Percentiles rank a stretch among this genome's conserved stretches.
These are phyloP conservation scores for Russula emetica DNA, from an alignment of 768 basidiomycete species.

Conservation along the genomic window DNA sequence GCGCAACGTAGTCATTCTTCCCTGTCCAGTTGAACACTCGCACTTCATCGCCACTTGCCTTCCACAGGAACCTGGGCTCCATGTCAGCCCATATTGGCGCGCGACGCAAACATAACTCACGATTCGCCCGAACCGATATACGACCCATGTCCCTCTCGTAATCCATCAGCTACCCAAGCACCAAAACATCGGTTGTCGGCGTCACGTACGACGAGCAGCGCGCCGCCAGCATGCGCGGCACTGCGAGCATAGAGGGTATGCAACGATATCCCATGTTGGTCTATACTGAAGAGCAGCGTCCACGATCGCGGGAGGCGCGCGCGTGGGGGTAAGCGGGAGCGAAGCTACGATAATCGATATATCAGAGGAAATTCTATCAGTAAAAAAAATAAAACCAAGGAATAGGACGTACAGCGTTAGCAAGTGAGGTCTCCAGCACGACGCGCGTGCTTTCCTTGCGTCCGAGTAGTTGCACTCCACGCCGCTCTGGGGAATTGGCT, in stretches of 20 bases:
- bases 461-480: slow-evolving; percentile 51
- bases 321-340: slow-evolving; percentile 67
- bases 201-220: slow-evolving; percentile 65
- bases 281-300: slow-evolving; percentile 83
- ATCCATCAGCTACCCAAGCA: slow-evolving; percentile 74
- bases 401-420: slow-evolving; percentile 49
- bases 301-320: slow-evolving; percentile 65
- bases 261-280: slow-evolving; percentile 92
- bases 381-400: neutral
- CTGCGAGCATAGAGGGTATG: slow-evolving; percentile 78
- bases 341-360: slow-evolving; percentile 47
- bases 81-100: neutral
- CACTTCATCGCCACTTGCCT: slow-evolving; percentile 44
- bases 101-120: slow-evolving; percentile 38
- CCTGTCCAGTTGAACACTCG: slow-evolving; percentile 81
- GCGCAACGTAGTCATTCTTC: slow-evolving; percentile 82
- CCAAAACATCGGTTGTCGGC: slow-evolving; percentile 67
- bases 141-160: slow-evolving; percentile 49
- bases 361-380: neutral
- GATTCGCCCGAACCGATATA: slow-evolving; percentile 92
- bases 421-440: slow-evolving; percentile 51
- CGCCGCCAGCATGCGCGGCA: slow-evolving; percentile 43
- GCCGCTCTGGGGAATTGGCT: slow-evolving; percentile 30
- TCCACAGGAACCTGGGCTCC: slow-evolving; percentile 69
- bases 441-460: slow-evolving; percentile 50